These are phyloP conservation scores for Fusarium chlamydosporum DNA, from an alignment of 2,329 filamentous ascomycete genomes.

Conservation along the genomic window DNA sequence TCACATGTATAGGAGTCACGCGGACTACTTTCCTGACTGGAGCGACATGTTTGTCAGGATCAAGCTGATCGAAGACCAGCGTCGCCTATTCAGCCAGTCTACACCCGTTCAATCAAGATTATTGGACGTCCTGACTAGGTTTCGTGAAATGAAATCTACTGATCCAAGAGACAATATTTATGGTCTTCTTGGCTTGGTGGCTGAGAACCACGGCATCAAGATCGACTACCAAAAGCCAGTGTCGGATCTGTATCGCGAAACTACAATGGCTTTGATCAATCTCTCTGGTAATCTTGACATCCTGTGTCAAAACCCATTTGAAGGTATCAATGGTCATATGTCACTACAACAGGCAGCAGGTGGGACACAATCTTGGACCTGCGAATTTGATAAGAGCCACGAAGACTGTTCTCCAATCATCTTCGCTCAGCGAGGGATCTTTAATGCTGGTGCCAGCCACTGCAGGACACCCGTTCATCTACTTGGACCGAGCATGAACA, in stretches of 20 bases:
- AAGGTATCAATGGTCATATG: background rate
- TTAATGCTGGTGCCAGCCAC: background rate
- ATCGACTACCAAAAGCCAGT: constrained; percentile 23
- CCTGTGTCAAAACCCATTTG: constrained; percentile 34
- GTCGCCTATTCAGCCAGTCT: accelerated
- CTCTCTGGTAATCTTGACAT: constrained; percentile 19
- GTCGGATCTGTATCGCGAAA: background rate
- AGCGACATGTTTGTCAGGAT: background rate
- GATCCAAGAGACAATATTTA: constrained; percentile 28
- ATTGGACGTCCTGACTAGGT: constrained; percentile 19
- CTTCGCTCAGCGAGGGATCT: constrained; percentile 28
- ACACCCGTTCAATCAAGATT: background rate
- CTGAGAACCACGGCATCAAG: constrained; percentile 20
- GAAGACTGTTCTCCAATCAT: background rate
- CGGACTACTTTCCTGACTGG: background rate
- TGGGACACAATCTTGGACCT: constrained; percentile 16
- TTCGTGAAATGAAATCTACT: constrained; percentile 10
- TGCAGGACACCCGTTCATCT: constrained; percentile 10
- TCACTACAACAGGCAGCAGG: background rate
- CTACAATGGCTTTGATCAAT: constrained; percentile 14
- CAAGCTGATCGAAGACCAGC: constrained; percentile 37
- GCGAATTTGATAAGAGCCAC: constrained; percentile 6
- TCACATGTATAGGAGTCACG: constrained; percentile 1
- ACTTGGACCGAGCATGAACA: background rate
- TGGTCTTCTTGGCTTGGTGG: constrained; percentile 21